Evolutionary conservation across 202 grass and related monocot genomes (phyloP).

Genomic region (Cymbopogon flexuosus): DNA sequence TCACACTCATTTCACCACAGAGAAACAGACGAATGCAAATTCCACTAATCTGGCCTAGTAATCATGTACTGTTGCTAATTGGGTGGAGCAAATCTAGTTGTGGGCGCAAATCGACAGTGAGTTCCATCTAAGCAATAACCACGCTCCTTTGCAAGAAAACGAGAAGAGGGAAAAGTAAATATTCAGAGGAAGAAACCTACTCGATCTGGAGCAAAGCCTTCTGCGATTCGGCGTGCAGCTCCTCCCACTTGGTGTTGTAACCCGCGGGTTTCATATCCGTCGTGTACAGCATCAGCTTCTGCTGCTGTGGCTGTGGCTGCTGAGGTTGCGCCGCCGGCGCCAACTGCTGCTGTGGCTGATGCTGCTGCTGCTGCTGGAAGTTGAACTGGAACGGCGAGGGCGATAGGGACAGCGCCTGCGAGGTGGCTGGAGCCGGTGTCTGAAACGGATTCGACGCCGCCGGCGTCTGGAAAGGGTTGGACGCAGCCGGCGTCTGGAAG

Average conservation of each 20-base stretch:
- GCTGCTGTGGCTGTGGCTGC: conserved; percentile 29
- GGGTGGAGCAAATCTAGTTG: not conserved
- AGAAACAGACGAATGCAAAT: not conserved
- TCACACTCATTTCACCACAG: not conserved
- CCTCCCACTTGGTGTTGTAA: conserved; percentile 80
- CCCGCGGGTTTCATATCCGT: conserved; percentile 58
- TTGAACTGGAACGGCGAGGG: conserved; percentile 46
- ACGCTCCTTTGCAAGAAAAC: not conserved
- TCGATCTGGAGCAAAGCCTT: conserved; percentile 86
- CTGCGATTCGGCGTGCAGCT: conserved; percentile 82
- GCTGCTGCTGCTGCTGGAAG: conserved; percentile 40
- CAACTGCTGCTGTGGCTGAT: conserved; percentile 32
- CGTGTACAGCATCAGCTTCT: conserved; percentile 60
- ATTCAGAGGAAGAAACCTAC: conserved; percentile 32
- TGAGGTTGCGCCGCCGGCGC: conserved; percentile 24
- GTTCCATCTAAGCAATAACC: conserved; percentile 2
- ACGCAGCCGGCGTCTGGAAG: not conserved
- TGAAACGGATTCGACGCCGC: not conserved
- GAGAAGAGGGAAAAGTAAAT: not conserved
- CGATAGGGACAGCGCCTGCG: conserved; percentile 32
- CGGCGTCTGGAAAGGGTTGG: not conserved
- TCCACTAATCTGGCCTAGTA: not conserved
- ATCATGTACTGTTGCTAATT: not conserved
- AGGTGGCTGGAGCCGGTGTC: conserved; percentile 10
- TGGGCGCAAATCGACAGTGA: not conserved